These are phyloP conservation scores for Digitaria exilis DNA, from an alignment of 202 grass and related monocot genomes.

Conservation along the genomic window DNA sequence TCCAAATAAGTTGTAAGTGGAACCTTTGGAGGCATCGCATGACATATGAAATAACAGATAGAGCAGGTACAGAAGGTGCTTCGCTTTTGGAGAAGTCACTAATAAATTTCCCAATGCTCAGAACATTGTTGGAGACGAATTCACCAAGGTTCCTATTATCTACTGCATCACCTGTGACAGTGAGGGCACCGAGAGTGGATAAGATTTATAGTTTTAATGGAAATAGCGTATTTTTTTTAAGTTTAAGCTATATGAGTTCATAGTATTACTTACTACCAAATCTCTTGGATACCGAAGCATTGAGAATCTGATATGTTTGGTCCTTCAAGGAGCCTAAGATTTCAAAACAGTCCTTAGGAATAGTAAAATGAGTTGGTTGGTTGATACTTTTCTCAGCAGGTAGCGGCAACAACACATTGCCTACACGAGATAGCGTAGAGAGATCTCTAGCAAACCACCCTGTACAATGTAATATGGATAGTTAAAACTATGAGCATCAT, in stretches of 20 bases:
- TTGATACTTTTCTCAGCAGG: constrained; percentile 44
- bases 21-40: constrained; percentile 81
- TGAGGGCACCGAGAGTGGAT: constrained; percentile 1
- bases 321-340: constrained; percentile 59
- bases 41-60: constrained; percentile 76
- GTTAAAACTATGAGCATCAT: neutral
- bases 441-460: constrained; percentile 92
- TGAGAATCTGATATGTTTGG: constrained; percentile 65
- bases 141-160: constrained; percentile 69
- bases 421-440: constrained; percentile 50
- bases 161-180: constrained; percentile 50
- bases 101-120: constrained; percentile 66
- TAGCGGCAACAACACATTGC: constrained; percentile 51
- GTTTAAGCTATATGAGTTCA: neutral
- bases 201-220: neutral
- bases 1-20: neutral
- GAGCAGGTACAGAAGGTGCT: constrained; percentile 51
- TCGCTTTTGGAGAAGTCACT: constrained; percentile 41
- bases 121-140: constrained; percentile 68
- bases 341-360: constrained; percentile 82
- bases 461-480: constrained; percentile 21
- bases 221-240: neutral
- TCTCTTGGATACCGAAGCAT: constrained; percentile 51
- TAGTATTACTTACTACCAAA: constrained; percentile 57
- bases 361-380: constrained; percentile 45